Base-by-base conservation (phyloP, 495 filamentous ascomycete genomes). In the Umbilicaria muhlenbergii region DNA sequence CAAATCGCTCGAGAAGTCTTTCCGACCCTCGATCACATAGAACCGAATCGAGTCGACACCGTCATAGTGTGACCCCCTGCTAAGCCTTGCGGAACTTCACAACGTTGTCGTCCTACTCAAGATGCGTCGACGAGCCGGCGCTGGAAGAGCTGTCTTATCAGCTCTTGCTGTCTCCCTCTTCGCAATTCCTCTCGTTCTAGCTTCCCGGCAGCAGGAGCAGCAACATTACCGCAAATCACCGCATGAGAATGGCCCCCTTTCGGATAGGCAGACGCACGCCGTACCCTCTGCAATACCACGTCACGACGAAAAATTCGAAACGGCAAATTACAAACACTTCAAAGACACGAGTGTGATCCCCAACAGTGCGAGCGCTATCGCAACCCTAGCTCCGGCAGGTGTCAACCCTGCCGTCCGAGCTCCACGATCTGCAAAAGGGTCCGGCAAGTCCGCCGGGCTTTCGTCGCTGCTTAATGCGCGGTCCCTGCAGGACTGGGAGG, bases 401-500 rank as follows among this genome's bases (percentile, higher is more conserved):
- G 64, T 55, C 40, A 61, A 65, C 64, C 70, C 60, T 65, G 72
- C 80, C 80, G 82, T 87, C 69, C 72, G 80, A 86, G 82, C 82
- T 80, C 79, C 77, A 71, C 61, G 64, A 56, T 75, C 75, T 76
- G 75, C 70, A 68, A 69, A 70, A 67, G 73, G 70, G 58, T 73
- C 74, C 66, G 67, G 61, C 49, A 60, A 66, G 13, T 69, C 69
- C 58, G 77, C 75, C 61, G 85, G 80, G 60, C 73, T 88, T 60
- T 73, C 80, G 66, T 75, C 82, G 75, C 80, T 77, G 74, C 77
- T 75, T 58, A 65, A 75, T 75, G 87, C 87, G 86, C 87, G 87
- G 76, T 88, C 78, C 64, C 64, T 96, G 73, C 81, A 92, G 74
- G 91, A 95, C 58, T 96, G 87, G 88, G 85, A 94, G 77, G 87